Evolutionary conservation across 176 grass and related monocot genomes (phyloP).

Genomic region (Panicum miliaceum): DNA sequence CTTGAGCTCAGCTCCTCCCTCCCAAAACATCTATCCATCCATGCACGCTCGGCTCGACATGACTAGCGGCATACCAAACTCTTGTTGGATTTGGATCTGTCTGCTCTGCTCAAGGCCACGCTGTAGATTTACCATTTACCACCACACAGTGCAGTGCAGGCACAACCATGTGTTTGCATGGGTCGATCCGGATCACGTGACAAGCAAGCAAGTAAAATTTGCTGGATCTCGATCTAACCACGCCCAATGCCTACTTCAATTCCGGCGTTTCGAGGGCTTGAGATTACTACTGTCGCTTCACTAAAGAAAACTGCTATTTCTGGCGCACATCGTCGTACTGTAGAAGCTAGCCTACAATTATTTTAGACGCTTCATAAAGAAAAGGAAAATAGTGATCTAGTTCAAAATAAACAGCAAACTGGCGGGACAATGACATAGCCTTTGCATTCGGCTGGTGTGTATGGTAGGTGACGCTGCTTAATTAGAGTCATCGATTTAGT

Average conservation of each 20-base stretch:
- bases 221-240: not conserved
- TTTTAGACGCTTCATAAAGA: not conserved
- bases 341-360: not conserved
- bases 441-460: not conserved
- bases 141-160: not conserved
- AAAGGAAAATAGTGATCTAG: not conserved
- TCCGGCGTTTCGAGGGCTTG: not conserved
- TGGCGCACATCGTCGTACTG: too few relatives aligned
- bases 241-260: not conserved
- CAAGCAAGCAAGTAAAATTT: not conserved
- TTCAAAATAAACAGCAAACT: not conserved
- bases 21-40: not conserved
- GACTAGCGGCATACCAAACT: conserved; percentile 5
- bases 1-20: not conserved
- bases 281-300: not conserved
- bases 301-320: not conserved
- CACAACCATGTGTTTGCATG: not conserved
- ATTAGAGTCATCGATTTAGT: conserved; percentile 26
- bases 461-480: conserved; percentile 34
- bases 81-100: conserved; percentile 23
- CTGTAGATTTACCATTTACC: not conserved
- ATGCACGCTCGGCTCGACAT: not conserved
- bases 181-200: not conserved
- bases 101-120: not conserved
- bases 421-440: not conserved